Percentiles rank a stretch among this genome's conserved stretches.
Conservation (phyloP, 139 green algal genomes). For the Chlorella sp. region DNA sequence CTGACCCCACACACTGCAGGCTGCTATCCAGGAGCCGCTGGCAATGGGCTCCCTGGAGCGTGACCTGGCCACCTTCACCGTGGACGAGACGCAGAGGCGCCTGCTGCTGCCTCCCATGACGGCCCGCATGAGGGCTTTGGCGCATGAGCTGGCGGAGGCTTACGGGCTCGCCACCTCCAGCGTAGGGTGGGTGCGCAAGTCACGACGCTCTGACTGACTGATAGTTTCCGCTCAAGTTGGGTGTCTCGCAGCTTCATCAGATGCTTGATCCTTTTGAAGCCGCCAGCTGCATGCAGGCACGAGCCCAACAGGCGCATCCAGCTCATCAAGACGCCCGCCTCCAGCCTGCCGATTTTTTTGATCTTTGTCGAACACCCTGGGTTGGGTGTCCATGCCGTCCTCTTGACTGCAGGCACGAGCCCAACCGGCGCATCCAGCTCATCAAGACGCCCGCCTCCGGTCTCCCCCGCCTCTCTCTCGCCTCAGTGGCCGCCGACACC, state of each 20-base stretch:
- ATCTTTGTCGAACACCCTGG: too few species aligned
- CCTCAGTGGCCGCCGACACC: neutral
- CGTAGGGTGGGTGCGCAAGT: constrained; percentile 28
- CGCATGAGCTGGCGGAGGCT: constrained; percentile 50
- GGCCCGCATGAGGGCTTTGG: constrained; percentile 34
- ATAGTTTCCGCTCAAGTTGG: too few species aligned
- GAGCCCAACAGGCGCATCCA: constrained; percentile 2
- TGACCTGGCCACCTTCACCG: constrained; percentile 44
- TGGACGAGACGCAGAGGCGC: constrained; percentile 18
- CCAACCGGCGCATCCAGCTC: constrained; percentile 1
- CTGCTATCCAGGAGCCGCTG: constrained; percentile 35
- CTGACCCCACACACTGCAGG: too few species aligned
- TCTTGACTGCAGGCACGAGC: constrained; percentile 7
- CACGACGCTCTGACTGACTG: too few species aligned
- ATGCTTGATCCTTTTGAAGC: too few species aligned
- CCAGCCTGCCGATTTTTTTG: neutral
- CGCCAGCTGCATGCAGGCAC: too few species aligned
- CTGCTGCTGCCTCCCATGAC: constrained; percentile 41
- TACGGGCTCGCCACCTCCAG: constrained; percentile 48
- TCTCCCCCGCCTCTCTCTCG: neutral
- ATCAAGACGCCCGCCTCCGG: neutral
- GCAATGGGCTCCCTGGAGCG: constrained; percentile 46
- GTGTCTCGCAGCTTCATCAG: too few species aligned
- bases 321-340: constrained; percentile 1
- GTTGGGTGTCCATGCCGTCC: too few species aligned